A percentile compares a stretch with the other conserved stretches of the same genome.
phyloP scores from a whole-genome alignment of 192 early-diverging fungal genomes.

The Coemansia sp. region DNA sequence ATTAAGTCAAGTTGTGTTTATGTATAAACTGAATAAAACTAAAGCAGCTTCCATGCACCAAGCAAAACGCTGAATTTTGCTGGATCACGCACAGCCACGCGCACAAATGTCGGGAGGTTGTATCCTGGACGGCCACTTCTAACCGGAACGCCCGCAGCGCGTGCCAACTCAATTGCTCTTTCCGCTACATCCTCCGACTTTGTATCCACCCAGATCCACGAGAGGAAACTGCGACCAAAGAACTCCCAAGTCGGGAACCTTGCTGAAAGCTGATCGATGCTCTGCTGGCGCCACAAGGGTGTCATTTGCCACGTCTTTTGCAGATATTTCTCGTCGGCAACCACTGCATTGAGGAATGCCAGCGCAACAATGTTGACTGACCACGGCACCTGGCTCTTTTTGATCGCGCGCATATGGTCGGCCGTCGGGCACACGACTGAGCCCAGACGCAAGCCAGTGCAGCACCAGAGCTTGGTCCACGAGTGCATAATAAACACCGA shows the following conservation, averaged over 20 bases:
- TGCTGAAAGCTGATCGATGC: slow-evolving; percentile 25
- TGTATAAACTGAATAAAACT: background rate
- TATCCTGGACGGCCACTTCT: slow-evolving; percentile 78
- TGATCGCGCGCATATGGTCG: slow-evolving; percentile 69
- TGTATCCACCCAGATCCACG: slow-evolving; percentile 88
- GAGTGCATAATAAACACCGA: slow-evolving; percentile 88
- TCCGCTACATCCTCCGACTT: slow-evolving; percentile 59
- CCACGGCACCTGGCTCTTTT: slow-evolving; percentile 87
- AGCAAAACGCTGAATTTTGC: slow-evolving; percentile 68
- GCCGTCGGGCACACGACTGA: slow-evolving; percentile 84
- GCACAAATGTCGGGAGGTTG: slow-evolving; percentile 68
- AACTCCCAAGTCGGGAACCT: slow-evolving; percentile 61
- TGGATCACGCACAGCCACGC: slow-evolving; percentile 75
- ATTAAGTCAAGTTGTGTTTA: background rate
- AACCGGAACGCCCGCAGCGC: slow-evolving; percentile 80
- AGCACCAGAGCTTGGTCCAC: slow-evolving; percentile 94
- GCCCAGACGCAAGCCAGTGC: slow-evolving; percentile 84
- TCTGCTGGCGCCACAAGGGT: slow-evolving; percentile 62
- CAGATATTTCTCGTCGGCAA: slow-evolving; percentile 67
- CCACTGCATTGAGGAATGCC: slow-evolving; percentile 79
- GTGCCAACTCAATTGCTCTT: slow-evolving; percentile 65
- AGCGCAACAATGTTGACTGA: slow-evolving; percentile 87
- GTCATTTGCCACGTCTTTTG: slow-evolving; percentile 79
- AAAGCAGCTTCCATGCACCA: slow-evolving; percentile 63
- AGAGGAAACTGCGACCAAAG: slow-evolving; percentile 73